Evolutionary conservation across 352 stramenopile genomes (phyloP), one percentile per base, ranked within the genome.

Genomic region (Pythium monospermum): DNA sequence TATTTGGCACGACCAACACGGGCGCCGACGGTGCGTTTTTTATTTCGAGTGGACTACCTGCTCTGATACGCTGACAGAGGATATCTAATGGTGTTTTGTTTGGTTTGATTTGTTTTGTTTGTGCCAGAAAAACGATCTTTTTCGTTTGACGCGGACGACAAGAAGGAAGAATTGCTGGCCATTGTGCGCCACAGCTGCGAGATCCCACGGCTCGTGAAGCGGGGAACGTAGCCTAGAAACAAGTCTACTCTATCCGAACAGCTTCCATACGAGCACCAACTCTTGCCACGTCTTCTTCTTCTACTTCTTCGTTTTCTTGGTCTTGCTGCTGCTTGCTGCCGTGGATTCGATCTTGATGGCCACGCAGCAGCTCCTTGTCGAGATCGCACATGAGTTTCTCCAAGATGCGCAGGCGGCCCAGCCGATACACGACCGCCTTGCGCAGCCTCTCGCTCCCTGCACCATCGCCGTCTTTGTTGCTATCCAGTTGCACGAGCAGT

Each of bases 121-220:
- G 0, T 21, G 26, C 21, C 30, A 90, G 79, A 91, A 58, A 85
- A 80, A 48, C 76, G 80, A 21, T 66, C 81, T 15, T 88, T 91
- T 49, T 79, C 57, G 1, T 72, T 91, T 30, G 69, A 86, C 3
- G 65, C 69, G 15, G 33, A 68, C 19, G 73, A 80, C 21, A 74
- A 69, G 48, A 85, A 79, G 58, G 60, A 86, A 23, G 43, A 45
- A 19, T 53, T 88, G 12, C 33, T 87, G 36, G 32, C 64, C 3
- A 69, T 74, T 31, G 48, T 88, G 46, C 71, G 65, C 7, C 48
- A 59, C 25, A 87, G 71, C 35, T 85, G 60, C 56, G 65, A 61
- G 41, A 41, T 57, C 27, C 37, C 43, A 21, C 46, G 33, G n/a
- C n/a, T n/a, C n/a, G n/a, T n/a, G n/a, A n/a, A n/a, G n/a, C n/a